Base-by-base conservation (phyloP, 1,284 basidiomycete genomes). In the Nidula niveotomentosa region DNA sequence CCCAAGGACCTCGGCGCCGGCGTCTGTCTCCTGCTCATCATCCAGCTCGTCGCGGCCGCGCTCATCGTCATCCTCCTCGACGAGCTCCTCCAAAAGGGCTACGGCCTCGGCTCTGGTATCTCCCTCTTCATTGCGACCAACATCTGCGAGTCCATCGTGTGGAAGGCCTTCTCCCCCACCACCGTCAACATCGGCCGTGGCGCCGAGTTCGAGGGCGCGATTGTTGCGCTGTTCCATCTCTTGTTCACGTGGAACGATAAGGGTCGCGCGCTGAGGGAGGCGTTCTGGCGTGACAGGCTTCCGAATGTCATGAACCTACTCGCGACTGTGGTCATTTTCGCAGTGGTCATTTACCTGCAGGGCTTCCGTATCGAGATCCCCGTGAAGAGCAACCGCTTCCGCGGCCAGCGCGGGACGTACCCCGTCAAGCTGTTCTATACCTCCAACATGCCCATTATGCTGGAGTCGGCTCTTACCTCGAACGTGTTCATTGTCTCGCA, bases 391-490 rank as follows among this genome's bases (percentile, higher is more conserved):
- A 96, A 94, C 81, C 86, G 88, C 61, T 95, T 96, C 89, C 86
- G 95, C 60, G 96, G 97, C 35, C 95, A 98, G 76, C 86, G 94
- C 49, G 95, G 93, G 48, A 86, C 87, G 37, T 99, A 97, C 81
- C 96, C 97, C 56, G 86, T 99, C 78, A 99, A 98, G 79, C 86
- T 99, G 47, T 99, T 99, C 80, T 99, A 99, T 79, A 98, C 96
- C 23, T 91, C 87, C 60, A 99, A 98, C 82, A 98, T 98, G 96
- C 96, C 96, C 60, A 99, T 99, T 81, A 99, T 99, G 96, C 86
- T 99, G 61, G 93, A 98, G 76, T 90, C 86, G 30, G 96, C 96
- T 9, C 80, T 98, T 57, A 96, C 94, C 8, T 91, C 88, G 59
- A 98, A 99, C 75, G 86, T 98, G 33, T 98, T 96, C 78, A 93